Evolutionary conservation across 2,329 filamentous ascomycete genomes (phyloP), one percentile per base, ranked within the genome.

Genomic region (Fusarium sp.): DNA sequence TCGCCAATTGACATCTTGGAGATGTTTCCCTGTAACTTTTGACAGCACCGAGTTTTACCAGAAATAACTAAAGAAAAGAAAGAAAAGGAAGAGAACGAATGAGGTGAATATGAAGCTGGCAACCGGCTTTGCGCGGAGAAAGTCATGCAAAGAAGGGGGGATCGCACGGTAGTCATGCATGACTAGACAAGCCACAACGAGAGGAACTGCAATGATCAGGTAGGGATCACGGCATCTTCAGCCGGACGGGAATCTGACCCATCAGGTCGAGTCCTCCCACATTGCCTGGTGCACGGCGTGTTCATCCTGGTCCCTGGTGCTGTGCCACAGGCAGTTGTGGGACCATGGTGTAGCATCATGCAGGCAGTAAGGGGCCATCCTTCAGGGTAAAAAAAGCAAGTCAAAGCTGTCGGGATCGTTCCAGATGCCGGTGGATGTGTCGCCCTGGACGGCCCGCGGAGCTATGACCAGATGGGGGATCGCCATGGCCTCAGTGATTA

Each of bases 1-100:
- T 64, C 62, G 34, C 65, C 68, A 18, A 13, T 56, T 30, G 75
- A 60, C 75, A 77, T 77, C 4, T 34, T 69, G 37, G 2, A 27
- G 35, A 18, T 35, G 34, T 48, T 63, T 52, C 25, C 7, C 13
- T 14, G 57, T 18, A 2, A 39, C 25, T 35, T 41, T n/a, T 48
- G 35, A 16, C n/a, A 37, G 56, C 16, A 52, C 35, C 23, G 10
- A 7, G 18, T 52, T 30, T 30, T 45, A 30, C 25, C 18, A 52
- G 25, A 52, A 52, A 32, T 13, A 11, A 52, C 25, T 30, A 32
- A 62, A 41, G 45, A 41, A 60, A 52, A 30, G 37, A 57, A 59
- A 57, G 18, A 62, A 60, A 39, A 63, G 18, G 16, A 27, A 64
- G 32, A 41, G 32, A 35, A 56, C 27, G 32, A 59, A 20, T 59